Evolutionary conservation across 768 basidiomycete genomes (phyloP).

Genomic region (Pisolithus marmoratus): DNA sequence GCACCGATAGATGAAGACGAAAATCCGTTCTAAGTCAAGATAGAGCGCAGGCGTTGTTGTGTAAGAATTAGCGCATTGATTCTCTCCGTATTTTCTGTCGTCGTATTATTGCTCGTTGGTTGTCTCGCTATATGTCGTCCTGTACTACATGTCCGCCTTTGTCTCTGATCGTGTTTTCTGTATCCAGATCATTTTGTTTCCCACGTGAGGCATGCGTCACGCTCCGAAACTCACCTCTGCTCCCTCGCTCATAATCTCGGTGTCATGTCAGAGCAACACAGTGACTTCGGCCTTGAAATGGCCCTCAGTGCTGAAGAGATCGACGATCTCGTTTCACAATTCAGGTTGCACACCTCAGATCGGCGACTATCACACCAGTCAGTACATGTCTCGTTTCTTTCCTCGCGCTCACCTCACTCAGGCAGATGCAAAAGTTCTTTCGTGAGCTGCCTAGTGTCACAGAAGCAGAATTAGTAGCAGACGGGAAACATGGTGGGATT

Average conservation of each 20-base stretch:
- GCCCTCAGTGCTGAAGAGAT: conserved; percentile 23
- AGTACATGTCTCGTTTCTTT: background rate
- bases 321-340: conserved; percentile 26
- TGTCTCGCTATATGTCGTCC: conserved; percentile 23
- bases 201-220: conserved; percentile 20
- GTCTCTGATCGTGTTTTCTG: conserved; percentile 18
- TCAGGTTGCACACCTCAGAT: conserved; percentile 17
- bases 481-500: conserved; percentile 42
- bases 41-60: conserved; percentile 8
- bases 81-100: conserved; percentile 17
- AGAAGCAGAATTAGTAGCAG: conserved; percentile 42
- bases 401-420: conserved; percentile 13
- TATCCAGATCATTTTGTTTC: conserved; percentile 11
- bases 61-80: conserved; percentile 22
- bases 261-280: conserved; percentile 19
- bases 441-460: conserved; percentile 43
- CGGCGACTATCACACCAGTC: conserved; percentile 24
- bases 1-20: conserved; percentile 48
- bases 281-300: conserved; percentile 4
- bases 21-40: conserved; percentile 57
- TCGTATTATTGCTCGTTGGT: conserved; percentile 15
- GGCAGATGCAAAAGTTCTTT: conserved; percentile 36
- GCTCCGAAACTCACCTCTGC: background rate
- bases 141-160: background rate
- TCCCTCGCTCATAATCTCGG: background rate